Evolutionary conservation across 179 eudicot genomes (phyloP), one percentile per base, ranked within the genome.

Genomic region (Camellia oleifera): DNA sequence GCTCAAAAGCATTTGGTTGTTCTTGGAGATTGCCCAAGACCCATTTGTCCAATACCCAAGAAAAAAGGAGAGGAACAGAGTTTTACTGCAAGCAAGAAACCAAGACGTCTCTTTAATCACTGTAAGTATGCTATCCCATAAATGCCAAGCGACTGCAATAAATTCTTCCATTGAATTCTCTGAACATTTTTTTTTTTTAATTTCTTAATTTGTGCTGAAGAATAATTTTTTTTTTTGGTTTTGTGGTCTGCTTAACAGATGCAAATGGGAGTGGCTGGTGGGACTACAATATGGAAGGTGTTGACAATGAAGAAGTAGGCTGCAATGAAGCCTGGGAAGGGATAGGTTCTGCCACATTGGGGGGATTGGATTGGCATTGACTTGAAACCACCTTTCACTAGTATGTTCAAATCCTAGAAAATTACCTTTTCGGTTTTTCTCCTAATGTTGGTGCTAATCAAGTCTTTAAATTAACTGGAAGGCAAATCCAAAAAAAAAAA

Each of bases 251-350:
- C 10, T 61, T 7, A 68, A 83, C 92, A 95, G 98, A 95, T 91
- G 91, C 88, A 82, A 95, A 84, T 82, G 98, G 98, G 44, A 85
- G 88, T 42, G 97, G 98, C 68, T 93, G 94, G 94, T 94, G 98
- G 97, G 92, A 95, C 57, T 82, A 85, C 44, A 86, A 91, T 65
- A 91, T 92, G 93, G 98, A 86, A 87, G 97, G 97, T 17, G 84
- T 95, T 17, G 98, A 95, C 78, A 86, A 75, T 78, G 98, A 92
- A 83, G 98, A 92, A 91, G 95, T 95, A 7, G 98, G 97, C 13
- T 82, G 81, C 84, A 83, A 54, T 69, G 97, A 95, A 69, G 86
- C 82, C 60, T 95, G 98, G 98, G 98, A 95, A 84, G 98, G 98
- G 32, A 77, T 91, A 26, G 95, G 97, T 64, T 85, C 94, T 3